phyloP scores from a whole-genome alignment of 1,284 basidiomycete genomes.

The Naganishia liquefaciens region DNA sequence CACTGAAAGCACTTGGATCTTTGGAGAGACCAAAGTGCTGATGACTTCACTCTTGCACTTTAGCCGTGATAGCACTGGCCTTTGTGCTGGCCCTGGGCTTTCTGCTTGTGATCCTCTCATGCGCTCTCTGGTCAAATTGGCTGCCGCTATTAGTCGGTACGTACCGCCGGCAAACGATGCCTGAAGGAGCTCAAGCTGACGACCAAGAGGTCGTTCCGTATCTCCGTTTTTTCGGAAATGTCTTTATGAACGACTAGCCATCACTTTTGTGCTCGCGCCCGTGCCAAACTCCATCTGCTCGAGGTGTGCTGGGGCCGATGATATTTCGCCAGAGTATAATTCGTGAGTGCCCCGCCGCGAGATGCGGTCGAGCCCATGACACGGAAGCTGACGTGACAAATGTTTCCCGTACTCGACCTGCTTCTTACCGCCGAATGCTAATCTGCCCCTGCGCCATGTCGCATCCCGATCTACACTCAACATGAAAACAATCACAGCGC shows the following conservation, averaged over 20 bases:
- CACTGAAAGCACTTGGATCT: background rate
- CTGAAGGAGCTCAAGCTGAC: background rate
- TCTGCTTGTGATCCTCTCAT: constrained; percentile 94
- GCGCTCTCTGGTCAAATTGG: constrained; percentile 96
- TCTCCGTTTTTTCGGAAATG: too few relatives aligned
- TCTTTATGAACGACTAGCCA: constrained; percentile 60
- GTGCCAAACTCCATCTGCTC: constrained; percentile 81
- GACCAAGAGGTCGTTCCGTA: too few relatives aligned
- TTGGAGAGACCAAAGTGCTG: background rate
- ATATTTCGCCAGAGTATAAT: constrained; percentile 60
- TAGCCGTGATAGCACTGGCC: constrained; percentile 89
- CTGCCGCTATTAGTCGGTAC: constrained; percentile 91
- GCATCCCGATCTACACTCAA: constrained; percentile 44
- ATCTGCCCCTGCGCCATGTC: background rate
- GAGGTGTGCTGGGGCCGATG: constrained; percentile 58
- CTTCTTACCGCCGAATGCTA: background rate
- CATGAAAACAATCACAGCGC: constrained; percentile 68
- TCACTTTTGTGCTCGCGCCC: constrained; percentile 93
- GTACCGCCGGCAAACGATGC: constrained; percentile 49
- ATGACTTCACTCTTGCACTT: background rate
- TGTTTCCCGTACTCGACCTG: constrained; percentile 6
- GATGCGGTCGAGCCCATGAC: background rate
- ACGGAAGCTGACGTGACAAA: background rate
- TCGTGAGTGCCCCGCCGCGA: constrained; percentile 40
- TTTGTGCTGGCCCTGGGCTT: constrained; percentile 97